These are phyloP conservation scores for Ceratopteris richardii DNA, from an alignment of 75 land plant species.

Conservation along the genomic window DNA sequence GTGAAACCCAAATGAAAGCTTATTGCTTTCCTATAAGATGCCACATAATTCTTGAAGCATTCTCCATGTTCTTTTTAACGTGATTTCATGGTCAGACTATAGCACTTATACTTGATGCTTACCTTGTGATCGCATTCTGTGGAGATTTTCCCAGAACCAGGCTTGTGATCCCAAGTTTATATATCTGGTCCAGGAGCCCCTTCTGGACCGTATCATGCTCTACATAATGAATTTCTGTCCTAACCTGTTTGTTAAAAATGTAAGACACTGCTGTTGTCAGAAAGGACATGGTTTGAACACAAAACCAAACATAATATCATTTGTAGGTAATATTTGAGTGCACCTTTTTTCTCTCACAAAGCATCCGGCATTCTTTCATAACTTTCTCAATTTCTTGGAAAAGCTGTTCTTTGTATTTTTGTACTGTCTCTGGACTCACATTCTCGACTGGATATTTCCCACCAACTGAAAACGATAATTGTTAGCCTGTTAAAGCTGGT, in stretches of 20 bases:
- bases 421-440: background rate
- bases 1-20: background rate
- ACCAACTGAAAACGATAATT: background rate
- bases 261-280: too few species aligned
- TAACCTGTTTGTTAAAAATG: conserved; percentile 29
- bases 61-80: background rate
- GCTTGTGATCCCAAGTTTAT: conserved; percentile 25
- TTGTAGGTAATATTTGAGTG: background rate
- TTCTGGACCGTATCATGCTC: conserved; percentile 35
- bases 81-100: background rate
- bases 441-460: background rate
- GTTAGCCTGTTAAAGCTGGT: background rate
- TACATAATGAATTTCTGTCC: conserved; percentile 14
- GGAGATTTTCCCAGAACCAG: conserved; percentile 44
- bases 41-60: background rate
- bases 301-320: background rate
- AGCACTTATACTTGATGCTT: background rate
- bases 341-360: background rate
- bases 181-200: conserved; percentile 42
- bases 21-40: too few species aligned
- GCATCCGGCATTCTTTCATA: background rate
- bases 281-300: background rate
- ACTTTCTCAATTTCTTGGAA: background rate
- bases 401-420: background rate
- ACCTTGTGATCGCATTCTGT: conserved; percentile 4